Evolutionary conservation across 345 rosid species (phyloP).

Genomic region (Schrenkiella parvula): DNA sequence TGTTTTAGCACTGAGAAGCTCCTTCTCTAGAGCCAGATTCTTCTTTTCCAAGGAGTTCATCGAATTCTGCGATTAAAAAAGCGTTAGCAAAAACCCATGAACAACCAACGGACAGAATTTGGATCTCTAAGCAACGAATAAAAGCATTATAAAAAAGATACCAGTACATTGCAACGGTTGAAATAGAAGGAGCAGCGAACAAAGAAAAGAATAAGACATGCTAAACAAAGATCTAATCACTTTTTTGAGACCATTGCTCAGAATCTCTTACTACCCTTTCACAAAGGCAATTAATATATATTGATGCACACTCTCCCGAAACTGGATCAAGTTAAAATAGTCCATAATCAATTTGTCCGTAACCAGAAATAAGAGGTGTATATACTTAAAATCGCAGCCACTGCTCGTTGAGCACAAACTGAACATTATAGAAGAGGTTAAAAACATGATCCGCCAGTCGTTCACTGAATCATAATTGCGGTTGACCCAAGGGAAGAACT

Average conservation of each 20-base stretch:
- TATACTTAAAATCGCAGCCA: background rate
- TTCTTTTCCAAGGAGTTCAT: slow-evolving; percentile 72
- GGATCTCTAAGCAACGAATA: slow-evolving; percentile 6
- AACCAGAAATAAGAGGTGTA: slow-evolving; percentile 2
- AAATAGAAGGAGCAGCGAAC: background rate
- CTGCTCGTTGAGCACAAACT: background rate
- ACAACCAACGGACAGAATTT: slow-evolving; percentile 18
- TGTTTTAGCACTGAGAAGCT: slow-evolving; percentile 59
- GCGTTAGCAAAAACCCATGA: slow-evolving; percentile 11
- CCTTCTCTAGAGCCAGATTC: slow-evolving; percentile 64
- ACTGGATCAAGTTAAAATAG: background rate
- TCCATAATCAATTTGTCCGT: background rate
- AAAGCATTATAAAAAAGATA: background rate
- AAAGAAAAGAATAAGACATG: background rate
- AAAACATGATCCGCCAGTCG: background rate
- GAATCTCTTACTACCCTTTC: background rate
- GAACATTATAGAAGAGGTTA: background rate
- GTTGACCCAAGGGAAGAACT: slow-evolving; percentile 2
- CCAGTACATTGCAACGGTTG: background rate
- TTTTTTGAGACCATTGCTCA: background rate
- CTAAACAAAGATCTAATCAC: background rate
- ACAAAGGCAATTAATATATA: background rate
- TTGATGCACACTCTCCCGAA: background rate
- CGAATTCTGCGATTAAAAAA: slow-evolving; percentile 19
- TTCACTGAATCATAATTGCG: background rate